Evolutionary conservation across 2,329 filamentous ascomycete species (phyloP).

Genomic region (Claviceps sp.): DNA sequence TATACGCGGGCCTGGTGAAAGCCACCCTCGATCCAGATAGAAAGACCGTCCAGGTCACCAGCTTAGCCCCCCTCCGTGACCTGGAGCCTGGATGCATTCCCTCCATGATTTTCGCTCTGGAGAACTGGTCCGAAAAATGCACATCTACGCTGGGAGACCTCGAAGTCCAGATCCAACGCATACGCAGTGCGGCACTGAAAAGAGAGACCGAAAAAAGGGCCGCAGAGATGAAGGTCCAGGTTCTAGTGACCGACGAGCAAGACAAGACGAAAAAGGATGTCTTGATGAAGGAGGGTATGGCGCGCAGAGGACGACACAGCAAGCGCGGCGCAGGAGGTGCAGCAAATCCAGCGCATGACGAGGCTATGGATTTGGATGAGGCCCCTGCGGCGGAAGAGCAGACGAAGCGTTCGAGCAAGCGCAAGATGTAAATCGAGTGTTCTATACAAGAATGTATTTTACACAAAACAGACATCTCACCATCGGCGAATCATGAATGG

Average conservation of each 20-base stretch:
- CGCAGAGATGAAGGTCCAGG: slow-evolving; percentile 34
- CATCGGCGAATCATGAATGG: no score
- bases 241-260: slow-evolving; percentile 33
- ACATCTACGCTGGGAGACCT: slow-evolving; percentile 58
- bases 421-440: slow-evolving; percentile 33
- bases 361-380: slow-evolving; percentile 44
- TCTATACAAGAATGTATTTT: background rate
- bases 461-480: background rate
- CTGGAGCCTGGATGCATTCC: slow-evolving; percentile 61
- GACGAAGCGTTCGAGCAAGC: slow-evolving; percentile 37
- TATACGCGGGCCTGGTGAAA: slow-evolving; percentile 72
- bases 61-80: slow-evolving; percentile 77
- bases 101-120: slow-evolving; percentile 52
- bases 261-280: slow-evolving; percentile 23
- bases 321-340: slow-evolving; percentile 29
- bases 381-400: slow-evolving; percentile 32
- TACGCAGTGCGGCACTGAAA: slow-evolving; percentile 44
- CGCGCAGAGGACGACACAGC: slow-evolving; percentile 13
- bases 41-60: slow-evolving; percentile 61
- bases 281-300: slow-evolving; percentile 13
- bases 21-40: slow-evolving; percentile 73
- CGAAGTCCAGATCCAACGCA: slow-evolving; percentile 57
- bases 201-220: slow-evolving; percentile 37
- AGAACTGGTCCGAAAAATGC: slow-evolving; percentile 69
- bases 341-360: slow-evolving; percentile 28